Evolutionary conservation across 129 eudicot species (phyloP), one percentile per base, ranked within the genome.

Genomic region (Tagetes erecta): DNA sequence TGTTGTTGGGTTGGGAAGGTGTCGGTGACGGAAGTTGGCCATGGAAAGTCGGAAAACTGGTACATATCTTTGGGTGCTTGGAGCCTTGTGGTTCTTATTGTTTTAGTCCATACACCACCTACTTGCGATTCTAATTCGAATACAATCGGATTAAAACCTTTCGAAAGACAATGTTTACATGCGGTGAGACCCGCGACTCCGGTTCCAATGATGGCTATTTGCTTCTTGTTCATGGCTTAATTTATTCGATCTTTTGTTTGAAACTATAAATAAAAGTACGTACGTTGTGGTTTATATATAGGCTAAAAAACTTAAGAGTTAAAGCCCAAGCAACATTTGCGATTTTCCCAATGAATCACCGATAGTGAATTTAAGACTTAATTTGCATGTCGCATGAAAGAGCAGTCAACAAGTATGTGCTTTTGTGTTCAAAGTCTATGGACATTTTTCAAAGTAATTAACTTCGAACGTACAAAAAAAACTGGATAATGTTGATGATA

Each of bases 41-140:
- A 89, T 2, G 92, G 87, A 30, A 66, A 83, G 77, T 90, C 96
- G 0, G 88, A 73, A 52, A 90, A 90, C 75, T 81, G 87, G 49
- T 50, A 90, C 39, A 41, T 3, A 2, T 11, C 3, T 79, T 71
- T 85, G 0, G 84, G 68, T 20, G 50, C 64, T 52, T 90, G 92
- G 45, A 90, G 90, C 75, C 56, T 85, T 2, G 92, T 87, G 35
- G 84, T 71, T 42, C 74, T 59, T 6, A 87, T 4, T 12, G 96
- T 87, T 46, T 80, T 64, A 2, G 71, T 56, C 96, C 96, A 89
- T 2, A 89, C 84, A 0, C 96, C 96, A 2, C 96, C 96, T 0
- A 87, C 45, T 38, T 59, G 8, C 78, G 70, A 52, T 35, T 46
- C 77, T 1, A 78, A 7, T 80, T 89, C 96, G 71, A 89, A 89